These are phyloP conservation scores for Termitomyces heimii DNA, from an alignment of 768 basidiomycete genomes.

Conservation along the genomic window DNA sequence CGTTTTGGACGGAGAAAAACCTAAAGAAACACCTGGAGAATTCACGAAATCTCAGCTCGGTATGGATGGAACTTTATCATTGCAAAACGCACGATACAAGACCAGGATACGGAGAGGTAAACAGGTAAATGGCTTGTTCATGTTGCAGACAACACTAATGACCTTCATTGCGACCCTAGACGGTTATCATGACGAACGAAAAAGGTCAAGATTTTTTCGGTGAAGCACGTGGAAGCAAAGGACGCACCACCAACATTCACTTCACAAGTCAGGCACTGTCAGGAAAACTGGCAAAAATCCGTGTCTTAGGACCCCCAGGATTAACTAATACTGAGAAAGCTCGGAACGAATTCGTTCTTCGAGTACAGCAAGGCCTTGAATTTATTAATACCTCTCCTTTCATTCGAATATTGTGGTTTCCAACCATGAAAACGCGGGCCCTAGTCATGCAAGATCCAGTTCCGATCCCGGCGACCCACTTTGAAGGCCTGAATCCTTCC, in stretches of 20 bases:
- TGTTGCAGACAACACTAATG: background rate
- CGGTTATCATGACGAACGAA: conserved; percentile 28
- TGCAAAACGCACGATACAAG: conserved; percentile 36
- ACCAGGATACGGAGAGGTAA: conserved; percentile 29
- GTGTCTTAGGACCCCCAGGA: conserved; percentile 35
- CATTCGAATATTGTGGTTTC: conserved; percentile 36
- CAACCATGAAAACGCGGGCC: background rate
- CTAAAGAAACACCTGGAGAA: conserved; percentile 27
- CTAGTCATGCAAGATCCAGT: background rate
- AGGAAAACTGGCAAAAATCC: conserved; percentile 24
- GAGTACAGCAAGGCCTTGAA: conserved; percentile 24
- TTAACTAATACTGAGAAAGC: conserved; percentile 32
- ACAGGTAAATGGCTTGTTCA: conserved; percentile 23
- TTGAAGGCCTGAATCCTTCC: conserved; percentile 26
- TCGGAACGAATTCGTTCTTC: conserved; percentile 30
- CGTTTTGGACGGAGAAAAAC: conserved; percentile 25
- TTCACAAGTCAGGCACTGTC: conserved; percentile 15
- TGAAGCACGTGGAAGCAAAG: conserved; percentile 22
- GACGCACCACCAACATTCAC: conserved; percentile 29
- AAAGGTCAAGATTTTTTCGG: conserved; percentile 25
- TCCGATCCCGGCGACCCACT: background rate
- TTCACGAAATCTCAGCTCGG: conserved; percentile 20
- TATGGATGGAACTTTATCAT: conserved; percentile 20
- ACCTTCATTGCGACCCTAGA: background rate
- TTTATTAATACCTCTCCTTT: conserved; percentile 24